Base-by-base conservation (phyloP, 805 yeast genomes). In the Candida coquimbonensis region DNA sequence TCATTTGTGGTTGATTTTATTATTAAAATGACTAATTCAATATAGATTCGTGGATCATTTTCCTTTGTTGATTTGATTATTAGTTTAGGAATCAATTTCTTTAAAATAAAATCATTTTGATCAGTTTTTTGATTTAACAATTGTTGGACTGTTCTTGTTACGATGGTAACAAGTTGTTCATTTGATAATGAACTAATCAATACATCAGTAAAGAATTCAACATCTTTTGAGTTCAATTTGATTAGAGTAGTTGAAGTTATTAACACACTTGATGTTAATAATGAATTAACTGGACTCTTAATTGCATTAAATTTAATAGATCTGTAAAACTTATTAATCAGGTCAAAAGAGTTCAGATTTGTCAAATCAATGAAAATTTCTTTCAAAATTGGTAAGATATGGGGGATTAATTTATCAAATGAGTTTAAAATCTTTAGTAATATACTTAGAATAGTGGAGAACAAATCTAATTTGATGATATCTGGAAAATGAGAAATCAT, bases 401-500 rank as follows among this genome's bases (percentile, higher is more conserved):
- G 68, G 0, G 87, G 79, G 13, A 78, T 68, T 9, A 79, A 56
- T 53, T 66, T 59, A 47, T 31, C 34, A 66, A 65, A 19, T 68
- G 65, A 43, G 62, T 54, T 13, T 37, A 44, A 46, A 59, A 38
- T 68, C 66, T 54, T 77, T 74, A 49, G 39, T 12, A 56, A 75
- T 77, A 42, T 72, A 54, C 74, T 81, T 24, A 90, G 63, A 36
- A 85, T 55, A 54, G 95, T 82, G 0, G 90, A 74, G 57, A 78
- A 78, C 27, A 91, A 65, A 60, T 91, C 98, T 12, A 69, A 62
- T 52, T 78, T 78, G 39, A 87, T 83, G 17, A 83, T 71, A 25
- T 71, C 77, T 0, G 95, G 91, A 53, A 90, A 80, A 32, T 67
- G 67, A 14, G 70, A 71, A 21, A 80, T 72, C 81, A 86, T 83